Conservation (phyloP, 805 yeast genomes). For the Torulaspora gathmanii region DNA sequence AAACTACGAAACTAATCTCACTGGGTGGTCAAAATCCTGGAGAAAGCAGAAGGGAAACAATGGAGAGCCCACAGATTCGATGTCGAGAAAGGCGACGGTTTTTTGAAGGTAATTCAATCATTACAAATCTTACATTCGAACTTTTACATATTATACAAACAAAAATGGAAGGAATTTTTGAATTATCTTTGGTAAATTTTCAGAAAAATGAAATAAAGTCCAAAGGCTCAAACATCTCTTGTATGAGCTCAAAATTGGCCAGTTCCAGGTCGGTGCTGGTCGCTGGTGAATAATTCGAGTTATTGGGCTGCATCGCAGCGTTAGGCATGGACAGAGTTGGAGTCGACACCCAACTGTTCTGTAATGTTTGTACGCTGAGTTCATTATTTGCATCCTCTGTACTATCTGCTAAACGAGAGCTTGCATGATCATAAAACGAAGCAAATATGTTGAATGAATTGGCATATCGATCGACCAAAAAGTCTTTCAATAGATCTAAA, state of each 20-base stretch:
- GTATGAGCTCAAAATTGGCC: slow-evolving; percentile 20
- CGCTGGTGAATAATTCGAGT: neutral
- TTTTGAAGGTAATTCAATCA: slow-evolving; percentile 3
- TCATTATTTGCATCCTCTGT: slow-evolving; percentile 11
- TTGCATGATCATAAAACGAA: slow-evolving; percentile 27
- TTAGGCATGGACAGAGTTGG: slow-evolving; percentile 1
- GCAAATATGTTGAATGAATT: slow-evolving; percentile 22
- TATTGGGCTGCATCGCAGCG: neutral
- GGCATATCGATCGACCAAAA: slow-evolving; percentile 16
- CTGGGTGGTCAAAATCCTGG: slow-evolving; percentile 28
- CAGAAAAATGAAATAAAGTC: slow-evolving; percentile 28
- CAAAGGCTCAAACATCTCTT: slow-evolving; percentile 29
- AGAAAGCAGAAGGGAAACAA: slow-evolving; percentile 12
- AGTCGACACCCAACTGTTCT: neutral
- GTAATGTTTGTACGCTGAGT: neutral
- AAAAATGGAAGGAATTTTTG: neutral
- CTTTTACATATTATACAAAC: neutral
- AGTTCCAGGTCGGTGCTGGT: slow-evolving; percentile 10
- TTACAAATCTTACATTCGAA: neutral
- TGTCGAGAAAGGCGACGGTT: slow-evolving; percentile 23
- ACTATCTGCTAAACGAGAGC: slow-evolving; percentile 18
- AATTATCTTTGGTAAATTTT: too few species aligned
- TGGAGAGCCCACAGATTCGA: slow-evolving; percentile 16
- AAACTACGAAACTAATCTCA: slow-evolving; percentile 33
- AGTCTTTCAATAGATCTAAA: slow-evolving; percentile 12